Conservation (phyloP, 768 basidiomycete genomes). For the Termitomyces sp. region DNA sequence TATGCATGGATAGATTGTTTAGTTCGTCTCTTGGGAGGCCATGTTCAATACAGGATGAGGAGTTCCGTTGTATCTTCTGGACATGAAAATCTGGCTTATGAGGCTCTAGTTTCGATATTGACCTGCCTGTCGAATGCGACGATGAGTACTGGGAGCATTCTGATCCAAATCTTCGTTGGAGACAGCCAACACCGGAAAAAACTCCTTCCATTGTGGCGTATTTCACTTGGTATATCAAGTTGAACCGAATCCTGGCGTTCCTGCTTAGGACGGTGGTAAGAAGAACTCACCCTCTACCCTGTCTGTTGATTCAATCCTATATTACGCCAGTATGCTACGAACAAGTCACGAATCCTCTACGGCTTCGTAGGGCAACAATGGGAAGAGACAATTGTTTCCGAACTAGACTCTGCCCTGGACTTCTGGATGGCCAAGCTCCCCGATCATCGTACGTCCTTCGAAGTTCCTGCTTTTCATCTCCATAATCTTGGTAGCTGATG, state of each 20-base stretch:
- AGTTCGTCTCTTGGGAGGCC: slow-evolving; percentile 63
- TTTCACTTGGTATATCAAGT: slow-evolving; percentile 51
- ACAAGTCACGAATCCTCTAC: slow-evolving; percentile 60
- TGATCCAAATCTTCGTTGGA: slow-evolving; percentile 56
- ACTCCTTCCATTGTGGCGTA: slow-evolving; percentile 52
- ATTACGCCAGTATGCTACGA: slow-evolving; percentile 67
- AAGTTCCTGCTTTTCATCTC: neutral
- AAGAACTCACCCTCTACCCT: slow-evolving; percentile 17
- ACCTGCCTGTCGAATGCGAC: slow-evolving; percentile 58
- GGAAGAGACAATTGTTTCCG: slow-evolving; percentile 65
- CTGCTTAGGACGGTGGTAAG: slow-evolving; percentile 59
- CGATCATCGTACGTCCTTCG: slow-evolving; percentile 43
- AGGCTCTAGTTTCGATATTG: slow-evolving; percentile 60
- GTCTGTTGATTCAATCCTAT: neutral
- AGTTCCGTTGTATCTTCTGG: slow-evolving; percentile 39
- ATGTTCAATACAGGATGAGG: slow-evolving; percentile 75
- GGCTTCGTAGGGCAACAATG: slow-evolving; percentile 58
- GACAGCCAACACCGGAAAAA: slow-evolving; percentile 49
- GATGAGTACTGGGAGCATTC: slow-evolving; percentile 73
- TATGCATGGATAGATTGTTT: slow-evolving; percentile 46
- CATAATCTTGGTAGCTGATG: neutral
- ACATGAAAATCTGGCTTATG: neutral
- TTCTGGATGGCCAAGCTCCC: slow-evolving; percentile 65
- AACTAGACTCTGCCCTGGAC: slow-evolving; percentile 67
- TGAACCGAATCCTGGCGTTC: slow-evolving; percentile 64